A percentile compares a stretch with the other conserved stretches of the same genome.
phyloP scores from a whole-genome alignment of 2,329 filamentous ascomycete species.

The Ophiocordyceps camponoti-saundersi region DNA sequence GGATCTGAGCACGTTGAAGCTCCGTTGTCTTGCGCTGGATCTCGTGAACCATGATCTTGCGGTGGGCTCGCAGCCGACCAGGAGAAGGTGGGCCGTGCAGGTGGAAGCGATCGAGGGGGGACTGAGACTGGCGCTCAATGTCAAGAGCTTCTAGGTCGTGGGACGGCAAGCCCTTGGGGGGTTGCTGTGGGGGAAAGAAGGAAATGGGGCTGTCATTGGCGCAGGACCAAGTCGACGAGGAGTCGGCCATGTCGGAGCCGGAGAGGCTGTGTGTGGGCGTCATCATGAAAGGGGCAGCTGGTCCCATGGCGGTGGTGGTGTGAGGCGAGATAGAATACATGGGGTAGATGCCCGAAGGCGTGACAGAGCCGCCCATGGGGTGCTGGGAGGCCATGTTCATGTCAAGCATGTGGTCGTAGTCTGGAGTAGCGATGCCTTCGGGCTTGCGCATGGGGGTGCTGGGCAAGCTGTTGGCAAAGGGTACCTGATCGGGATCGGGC shows the following conservation, averaged over 20 bases:
- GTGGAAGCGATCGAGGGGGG: conserved; percentile 14
- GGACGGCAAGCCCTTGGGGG: conserved; percentile 10
- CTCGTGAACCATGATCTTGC: conserved; percentile 23
- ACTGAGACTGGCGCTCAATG: conserved; percentile 18
- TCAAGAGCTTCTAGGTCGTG: conserved; percentile 16
- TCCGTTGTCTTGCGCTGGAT: conserved; percentile 25
- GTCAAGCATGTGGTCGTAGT: conserved; percentile 22
- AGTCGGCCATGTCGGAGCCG: conserved; percentile 20
- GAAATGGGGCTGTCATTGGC: conserved; percentile 23
- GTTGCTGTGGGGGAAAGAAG: conserved; percentile 15
- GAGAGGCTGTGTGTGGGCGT: conserved; percentile 21
- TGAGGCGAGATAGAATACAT: conserved; percentile 19
- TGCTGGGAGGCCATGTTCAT: conserved; percentile 16
- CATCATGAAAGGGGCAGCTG: conserved; percentile 18
- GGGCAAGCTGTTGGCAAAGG: conserved; percentile 14
- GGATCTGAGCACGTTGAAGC: conserved; percentile 24
- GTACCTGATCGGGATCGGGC: conserved; percentile 15
- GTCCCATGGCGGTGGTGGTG: conserved; percentile 10
- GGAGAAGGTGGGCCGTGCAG: conserved; percentile 16
- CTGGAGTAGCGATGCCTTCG: conserved; percentile 15
- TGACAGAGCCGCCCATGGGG: conserved; percentile 18
- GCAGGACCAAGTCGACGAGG: conserved; percentile 20
- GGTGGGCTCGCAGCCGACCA: conserved; percentile 16
- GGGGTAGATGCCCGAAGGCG: conserved; percentile 18
- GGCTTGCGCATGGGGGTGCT: conserved; percentile 20